These are phyloP conservation scores for Piper longum DNA, from an alignment of 164 flowering plant genomes.

Conservation along the genomic window DNA sequence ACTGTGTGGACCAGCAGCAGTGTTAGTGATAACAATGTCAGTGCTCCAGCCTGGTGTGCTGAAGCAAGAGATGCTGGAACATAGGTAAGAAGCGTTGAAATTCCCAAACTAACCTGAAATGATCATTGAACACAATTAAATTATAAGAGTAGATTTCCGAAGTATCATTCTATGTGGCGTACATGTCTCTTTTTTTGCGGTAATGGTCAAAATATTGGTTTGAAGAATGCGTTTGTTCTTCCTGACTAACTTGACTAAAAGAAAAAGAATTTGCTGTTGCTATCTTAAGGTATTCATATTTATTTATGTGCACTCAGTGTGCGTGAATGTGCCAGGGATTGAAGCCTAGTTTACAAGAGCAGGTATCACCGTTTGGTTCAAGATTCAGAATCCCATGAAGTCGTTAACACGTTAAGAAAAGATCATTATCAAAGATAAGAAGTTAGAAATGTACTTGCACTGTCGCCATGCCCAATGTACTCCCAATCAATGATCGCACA, in stretches of 20 bases:
- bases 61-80: constrained; percentile 78
- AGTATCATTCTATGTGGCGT: not conserved
- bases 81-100: constrained; percentile 78
- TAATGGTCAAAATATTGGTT: too few relatives aligned
- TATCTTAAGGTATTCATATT: too few relatives aligned
- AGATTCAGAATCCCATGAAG: not conserved
- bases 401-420: not conserved
- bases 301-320: too few relatives aligned
- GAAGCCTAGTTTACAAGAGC: not conserved
- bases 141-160: not conserved
- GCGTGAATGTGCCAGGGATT: not conserved
- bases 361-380: not conserved
- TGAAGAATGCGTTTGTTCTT: too few relatives aligned
- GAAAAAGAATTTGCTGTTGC: not conserved
- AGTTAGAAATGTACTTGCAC: constrained; percentile 42
- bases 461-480: constrained; percentile 81
- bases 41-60: constrained; percentile 95
- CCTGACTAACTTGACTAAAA: not conserved
- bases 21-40: constrained; percentile 64
- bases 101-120: constrained; percentile 75
- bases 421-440: not conserved
- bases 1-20: constrained; percentile 63
- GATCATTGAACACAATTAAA: not conserved
- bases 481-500: constrained; percentile 53
- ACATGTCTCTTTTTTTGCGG: too few relatives aligned